Evolutionary conservation across 371 early-diverging fungal species (phyloP).

Genomic region (Zychaea mexicana): DNA sequence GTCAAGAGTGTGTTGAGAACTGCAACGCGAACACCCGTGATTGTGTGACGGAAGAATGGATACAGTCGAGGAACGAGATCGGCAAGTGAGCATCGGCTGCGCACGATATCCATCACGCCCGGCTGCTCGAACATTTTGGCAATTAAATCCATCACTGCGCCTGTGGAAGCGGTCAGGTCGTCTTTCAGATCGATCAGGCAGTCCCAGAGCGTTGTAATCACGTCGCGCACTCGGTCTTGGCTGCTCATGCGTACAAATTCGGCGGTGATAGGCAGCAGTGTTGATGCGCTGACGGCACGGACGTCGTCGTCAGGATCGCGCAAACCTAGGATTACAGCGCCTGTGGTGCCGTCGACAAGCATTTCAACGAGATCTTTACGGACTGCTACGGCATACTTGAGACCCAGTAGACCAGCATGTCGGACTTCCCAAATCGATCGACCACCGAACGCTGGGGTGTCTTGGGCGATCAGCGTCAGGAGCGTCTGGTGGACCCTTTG

Average conservation of each 20-base stretch:
- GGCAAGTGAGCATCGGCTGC: slow-evolving; percentile 52
- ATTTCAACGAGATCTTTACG: slow-evolving; percentile 80
- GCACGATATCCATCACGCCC: slow-evolving; percentile 62
- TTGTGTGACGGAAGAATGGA: slow-evolving; percentile 94
- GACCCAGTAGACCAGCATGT: slow-evolving; percentile 93
- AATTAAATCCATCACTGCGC: slow-evolving; percentile 91
- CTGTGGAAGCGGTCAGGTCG: slow-evolving; percentile 92
- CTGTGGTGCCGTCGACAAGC: slow-evolving; percentile 64
- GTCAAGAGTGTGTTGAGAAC: slow-evolving; percentile 82
- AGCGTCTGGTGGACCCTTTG: slow-evolving; percentile 57
- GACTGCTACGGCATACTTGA: slow-evolving; percentile 94
- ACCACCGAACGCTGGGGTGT: slow-evolving; percentile 44
- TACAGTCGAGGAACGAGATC: slow-evolving; percentile 83
- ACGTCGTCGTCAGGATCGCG: slow-evolving; percentile 93
- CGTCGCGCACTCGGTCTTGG: slow-evolving; percentile 64
- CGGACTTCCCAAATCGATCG: slow-evolving; percentile 88
- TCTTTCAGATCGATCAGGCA: slow-evolving; percentile 83
- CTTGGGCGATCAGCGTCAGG: slow-evolving; percentile 64
- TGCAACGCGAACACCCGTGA: slow-evolving; percentile 84
- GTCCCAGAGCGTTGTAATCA: slow-evolving; percentile 85
- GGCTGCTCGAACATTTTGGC: slow-evolving; percentile 78
- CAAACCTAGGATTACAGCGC: slow-evolving; percentile 60
- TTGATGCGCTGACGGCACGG: slow-evolving; percentile 88
- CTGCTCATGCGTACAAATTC: slow-evolving; percentile 68
- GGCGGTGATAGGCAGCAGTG: slow-evolving; percentile 87